Conservation (phyloP, 176 grass and related monocot genomes). For the Pontederia crassipes region DNA sequence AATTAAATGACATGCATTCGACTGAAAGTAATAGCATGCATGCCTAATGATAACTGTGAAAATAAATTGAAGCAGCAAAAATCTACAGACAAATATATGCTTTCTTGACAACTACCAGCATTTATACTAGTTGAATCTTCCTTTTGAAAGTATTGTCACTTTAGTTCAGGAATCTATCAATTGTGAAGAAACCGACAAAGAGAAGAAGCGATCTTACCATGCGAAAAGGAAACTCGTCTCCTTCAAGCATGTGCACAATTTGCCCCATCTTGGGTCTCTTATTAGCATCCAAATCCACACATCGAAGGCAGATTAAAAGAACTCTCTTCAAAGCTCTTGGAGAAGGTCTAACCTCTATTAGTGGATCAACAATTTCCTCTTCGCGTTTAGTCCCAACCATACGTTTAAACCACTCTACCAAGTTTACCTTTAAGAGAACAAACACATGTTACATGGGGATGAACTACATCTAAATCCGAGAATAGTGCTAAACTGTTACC, state of each 20-base stretch:
- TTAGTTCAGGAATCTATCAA: not conserved
- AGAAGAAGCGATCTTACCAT: constrained; percentile 21
- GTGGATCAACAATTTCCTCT: constrained; percentile 64
- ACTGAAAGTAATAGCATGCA: not conserved
- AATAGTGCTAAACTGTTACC: constrained; percentile 21
- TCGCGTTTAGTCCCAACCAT: constrained; percentile 63
- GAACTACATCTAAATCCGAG: not conserved
- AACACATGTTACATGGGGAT: not conserved
- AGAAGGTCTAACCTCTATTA: constrained; percentile 35
- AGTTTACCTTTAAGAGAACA: constrained; percentile 42
- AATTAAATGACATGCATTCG: not conserved
- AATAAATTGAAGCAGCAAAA: not conserved
- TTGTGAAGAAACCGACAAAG: not conserved
- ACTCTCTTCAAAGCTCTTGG: constrained; percentile 58
- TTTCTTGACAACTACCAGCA: not conserved
- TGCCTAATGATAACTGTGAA: not conserved
- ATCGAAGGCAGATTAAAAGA: constrained; percentile 78
- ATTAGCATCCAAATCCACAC: constrained; percentile 78
- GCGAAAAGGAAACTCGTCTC: constrained; percentile 86
- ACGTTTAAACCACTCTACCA: constrained; percentile 96
- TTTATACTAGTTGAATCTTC: not conserved
- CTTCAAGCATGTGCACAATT: constrained; percentile 90
- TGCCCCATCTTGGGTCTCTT: constrained; percentile 88
- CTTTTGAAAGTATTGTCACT: not conserved
- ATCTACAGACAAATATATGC: not conserved